Evolutionary conservation across 129 eudicot species (phyloP), one percentile per base, ranked within the genome.

Genomic region (Mikania micrantha): DNA sequence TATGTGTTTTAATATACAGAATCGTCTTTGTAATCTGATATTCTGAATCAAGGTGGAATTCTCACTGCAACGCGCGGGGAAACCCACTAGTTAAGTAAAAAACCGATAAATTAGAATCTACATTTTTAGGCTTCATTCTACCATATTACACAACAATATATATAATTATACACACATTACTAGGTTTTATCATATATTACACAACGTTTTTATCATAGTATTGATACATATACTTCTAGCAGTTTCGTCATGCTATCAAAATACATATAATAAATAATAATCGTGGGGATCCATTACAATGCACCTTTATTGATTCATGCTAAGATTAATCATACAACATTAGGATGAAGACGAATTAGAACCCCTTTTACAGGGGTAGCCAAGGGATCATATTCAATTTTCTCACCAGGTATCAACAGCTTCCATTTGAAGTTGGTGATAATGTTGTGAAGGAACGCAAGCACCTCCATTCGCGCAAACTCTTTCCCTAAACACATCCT

Each of bases 401-500:
- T 84, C 77, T 84, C 90, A 48, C 74, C 48, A 4, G 84, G 83
- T 36, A 72, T 75, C 32, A 69, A 11, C 36, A 77, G 15, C 1
- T 81, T 71, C 90, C 85, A 84, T 49, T 70, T 78, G 31, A 68
- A 81, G 27, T 60, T 81, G 15, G 12, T 66, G 4, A 84, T 25
- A n/a, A 84, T 36, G 44, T 77, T 77, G 74, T 84, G 84, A 12
- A 84, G 79, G 69, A 77, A 80, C 3, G 75, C 72, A 15, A 84
- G 90, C 34, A 84, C 71, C 57, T 80, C 74, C 31, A 80, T 47
- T 12, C 90, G 69, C 12, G 85, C 81, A 78, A 79, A 81, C 66
- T 84, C 90, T 78, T 74, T 84, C 48, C 90, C 90, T 45, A 80
- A 39, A 70, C 90, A 84, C 83, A 81, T 84, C 4, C 90, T 69